phyloP scores from a whole-genome alignment of 768 basidiomycete species.

The Phaeotremella fagi region DNA sequence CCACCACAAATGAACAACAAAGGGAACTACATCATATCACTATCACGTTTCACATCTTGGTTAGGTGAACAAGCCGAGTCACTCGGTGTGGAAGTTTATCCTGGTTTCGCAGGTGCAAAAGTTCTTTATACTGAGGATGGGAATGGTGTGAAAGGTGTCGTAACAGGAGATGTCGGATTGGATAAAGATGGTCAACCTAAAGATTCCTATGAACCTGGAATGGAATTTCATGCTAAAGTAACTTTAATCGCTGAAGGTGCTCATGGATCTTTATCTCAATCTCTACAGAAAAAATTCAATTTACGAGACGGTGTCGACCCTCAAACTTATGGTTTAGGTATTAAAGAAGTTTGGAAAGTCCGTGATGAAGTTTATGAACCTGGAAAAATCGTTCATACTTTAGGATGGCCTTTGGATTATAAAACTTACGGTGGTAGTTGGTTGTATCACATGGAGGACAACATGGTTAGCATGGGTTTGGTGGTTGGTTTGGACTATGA shows the following conservation, averaged over 20 bases:
- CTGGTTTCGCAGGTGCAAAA: conserved; percentile 89
- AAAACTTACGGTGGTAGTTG: conserved; percentile 88
- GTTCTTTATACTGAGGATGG: conserved; percentile 66
- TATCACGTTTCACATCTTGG: conserved; percentile 86
- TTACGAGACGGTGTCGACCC: conserved; percentile 67
- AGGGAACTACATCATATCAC: conserved; percentile 86
- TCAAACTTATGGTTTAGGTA: conserved; percentile 91
- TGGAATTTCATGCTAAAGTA: conserved; percentile 88
- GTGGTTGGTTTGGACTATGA: conserved; percentile 92
- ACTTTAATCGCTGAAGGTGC: conserved; percentile 93
- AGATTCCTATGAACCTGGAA: conserved; percentile 87
- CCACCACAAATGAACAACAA: conserved; percentile 96
- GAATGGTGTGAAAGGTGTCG: conserved; percentile 66
- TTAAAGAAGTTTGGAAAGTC: conserved; percentile 97
- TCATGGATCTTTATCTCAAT: conserved; percentile 83
- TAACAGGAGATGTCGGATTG: conserved; percentile 91
- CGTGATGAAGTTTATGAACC: conserved; percentile 61
- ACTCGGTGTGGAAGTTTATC: conserved; percentile 88
- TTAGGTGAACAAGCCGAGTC: conserved; percentile 75
- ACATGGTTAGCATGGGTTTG: conserved; percentile 80
- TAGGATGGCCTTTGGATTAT: conserved; percentile 86
- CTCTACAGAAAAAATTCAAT: conserved; percentile 67
- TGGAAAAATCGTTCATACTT: conserved; percentile 82
- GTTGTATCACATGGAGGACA: conserved; percentile 92
- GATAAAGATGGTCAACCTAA: conserved; percentile 71